phyloP scores from a whole-genome alignment of 768 basidiomycete genomes.

The Sporobolomyces phaffii region DNA sequence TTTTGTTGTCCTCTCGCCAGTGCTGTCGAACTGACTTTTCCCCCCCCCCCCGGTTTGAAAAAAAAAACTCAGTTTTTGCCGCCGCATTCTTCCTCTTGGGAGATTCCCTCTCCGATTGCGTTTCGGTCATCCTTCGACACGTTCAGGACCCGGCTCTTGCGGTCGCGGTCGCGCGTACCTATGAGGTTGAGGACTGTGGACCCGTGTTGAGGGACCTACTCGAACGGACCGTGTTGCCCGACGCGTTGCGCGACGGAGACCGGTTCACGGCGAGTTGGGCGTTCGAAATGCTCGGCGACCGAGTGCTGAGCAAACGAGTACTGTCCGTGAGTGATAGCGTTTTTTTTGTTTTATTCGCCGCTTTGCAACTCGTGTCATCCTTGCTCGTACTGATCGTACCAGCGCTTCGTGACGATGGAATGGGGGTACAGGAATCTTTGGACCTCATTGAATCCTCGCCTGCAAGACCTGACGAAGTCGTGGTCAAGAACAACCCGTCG shows the following conservation, averaged over 20 bases:
- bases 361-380: too few species aligned
- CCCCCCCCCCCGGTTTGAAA: too few species aligned
- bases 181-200: too few species aligned
- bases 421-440: too few species aligned
- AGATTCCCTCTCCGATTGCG: constrained; percentile 79
- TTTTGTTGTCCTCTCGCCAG: too few species aligned
- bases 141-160: constrained; percentile 86
- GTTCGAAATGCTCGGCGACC: constrained; percentile 83
- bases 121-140: constrained; percentile 80
- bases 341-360: not conserved
- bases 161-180: constrained; percentile 72
- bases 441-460: too few species aligned
- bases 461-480: too few species aligned
- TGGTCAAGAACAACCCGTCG: constrained; percentile 68
- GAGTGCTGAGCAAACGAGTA: constrained; percentile 83
- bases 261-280: constrained; percentile 93
- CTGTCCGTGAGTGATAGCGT: constrained; percentile 73
- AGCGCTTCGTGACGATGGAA: too few species aligned
- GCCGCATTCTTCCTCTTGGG: constrained; percentile 96
- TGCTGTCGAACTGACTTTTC: too few species aligned
- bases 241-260: constrained; percentile 79
- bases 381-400: too few species aligned
- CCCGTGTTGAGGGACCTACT: constrained; percentile 67
- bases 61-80: constrained; percentile 68
- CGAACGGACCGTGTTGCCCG: constrained; percentile 68